Evolutionary conservation across 768 basidiomycete species (phyloP).

Genomic region (Lactarius hatsudake): DNA sequence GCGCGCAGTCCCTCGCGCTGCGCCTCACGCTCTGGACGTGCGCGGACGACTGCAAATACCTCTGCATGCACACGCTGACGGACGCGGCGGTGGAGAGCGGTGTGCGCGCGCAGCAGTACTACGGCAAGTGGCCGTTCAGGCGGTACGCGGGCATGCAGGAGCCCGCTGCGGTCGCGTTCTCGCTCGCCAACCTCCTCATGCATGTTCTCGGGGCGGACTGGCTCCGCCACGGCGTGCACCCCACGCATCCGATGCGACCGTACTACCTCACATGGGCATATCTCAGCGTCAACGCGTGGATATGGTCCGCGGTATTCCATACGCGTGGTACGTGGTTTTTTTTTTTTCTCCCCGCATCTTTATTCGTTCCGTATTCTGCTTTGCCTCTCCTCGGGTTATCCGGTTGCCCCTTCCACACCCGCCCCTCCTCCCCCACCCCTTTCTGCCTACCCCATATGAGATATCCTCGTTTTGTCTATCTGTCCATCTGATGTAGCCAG

Average conservation of each 20-base stretch:
- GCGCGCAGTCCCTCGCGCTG: constrained; percentile 45
- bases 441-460: too few species aligned
- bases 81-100: constrained; percentile 47
- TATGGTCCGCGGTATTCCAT: constrained; percentile 91
- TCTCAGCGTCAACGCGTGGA: constrained; percentile 85
- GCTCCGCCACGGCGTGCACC: constrained; percentile 47
- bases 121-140: constrained; percentile 98
- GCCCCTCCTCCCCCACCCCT: not conserved
- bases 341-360: not conserved
- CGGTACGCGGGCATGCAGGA: constrained; percentile 88
- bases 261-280: constrained; percentile 68
- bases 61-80: constrained; percentile 81
- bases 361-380: constrained; percentile 2
- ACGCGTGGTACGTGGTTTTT: constrained; percentile 63
- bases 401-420: not conserved
- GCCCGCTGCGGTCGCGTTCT: constrained; percentile 88
- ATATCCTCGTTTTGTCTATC: not conserved
- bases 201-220: constrained; percentile 61
- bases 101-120: constrained; percentile 64
- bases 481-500: constrained; percentile 15
- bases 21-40: constrained; percentile 85
- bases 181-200: constrained; percentile 76
- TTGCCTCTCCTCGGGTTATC: not conserved
- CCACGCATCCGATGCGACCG: constrained; percentile 61
- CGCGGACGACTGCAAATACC: constrained; percentile 82